These are phyloP conservation scores for Triticum turgidum DNA, from an alignment of 176 grass and related monocot species.

Conservation along the genomic window DNA sequence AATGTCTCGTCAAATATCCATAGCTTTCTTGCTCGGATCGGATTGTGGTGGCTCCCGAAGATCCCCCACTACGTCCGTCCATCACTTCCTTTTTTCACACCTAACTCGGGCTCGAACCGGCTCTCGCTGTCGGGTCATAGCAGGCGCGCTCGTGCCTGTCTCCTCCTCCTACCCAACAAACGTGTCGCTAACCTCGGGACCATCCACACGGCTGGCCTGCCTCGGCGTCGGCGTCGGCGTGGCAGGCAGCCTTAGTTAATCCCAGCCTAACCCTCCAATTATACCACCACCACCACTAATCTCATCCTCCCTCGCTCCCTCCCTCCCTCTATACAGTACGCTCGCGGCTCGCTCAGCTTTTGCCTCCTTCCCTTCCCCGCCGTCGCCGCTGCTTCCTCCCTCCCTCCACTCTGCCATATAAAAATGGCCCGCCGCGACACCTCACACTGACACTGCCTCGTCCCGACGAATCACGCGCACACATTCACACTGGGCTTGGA, in stretches of 20 bases:
- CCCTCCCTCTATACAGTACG: background rate
- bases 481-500: background rate
- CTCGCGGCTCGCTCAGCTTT: background rate
- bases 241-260: background rate
- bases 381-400: slow-evolving; percentile 25
- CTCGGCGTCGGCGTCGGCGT: background rate
- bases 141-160: background rate
- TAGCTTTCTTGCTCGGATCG: background rate
- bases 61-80: background rate
- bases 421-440: slow-evolving; percentile 1
- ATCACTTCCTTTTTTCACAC: background rate
- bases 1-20: no score
- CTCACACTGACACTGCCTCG: background rate
- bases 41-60: background rate
- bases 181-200: background rate
- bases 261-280: background rate
- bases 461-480: background rate
- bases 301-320: background rate
- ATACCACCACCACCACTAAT: background rate
- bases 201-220: background rate
- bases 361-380: background rate
- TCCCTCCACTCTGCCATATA: background rate
- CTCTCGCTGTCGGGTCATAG: slow-evolving; percentile 5
- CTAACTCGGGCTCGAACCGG: background rate
- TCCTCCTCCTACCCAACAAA: background rate